Evolutionary conservation across 2,329 filamentous ascomycete species (phyloP).

Genomic region (Thielaviopsis populi): DNA sequence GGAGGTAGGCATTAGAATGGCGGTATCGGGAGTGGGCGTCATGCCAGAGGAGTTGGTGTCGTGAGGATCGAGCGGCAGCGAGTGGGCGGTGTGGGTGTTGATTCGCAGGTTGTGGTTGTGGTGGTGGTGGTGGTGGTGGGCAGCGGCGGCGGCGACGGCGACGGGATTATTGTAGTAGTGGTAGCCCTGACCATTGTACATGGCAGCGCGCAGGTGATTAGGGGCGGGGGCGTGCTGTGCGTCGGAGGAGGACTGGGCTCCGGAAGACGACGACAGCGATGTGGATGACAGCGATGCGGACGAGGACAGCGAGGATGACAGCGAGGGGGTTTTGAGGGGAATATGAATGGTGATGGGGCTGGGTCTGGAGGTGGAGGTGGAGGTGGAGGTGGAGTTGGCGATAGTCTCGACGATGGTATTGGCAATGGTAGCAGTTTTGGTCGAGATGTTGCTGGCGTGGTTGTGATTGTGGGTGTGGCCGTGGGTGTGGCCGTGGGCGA

Average conservation of each 20-base stretch:
- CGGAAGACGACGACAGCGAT: neutral
- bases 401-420: neutral
- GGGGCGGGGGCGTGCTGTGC: neutral
- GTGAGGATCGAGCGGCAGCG: constrained; percentile 7
- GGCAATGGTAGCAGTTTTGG: neutral
- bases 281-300: neutral
- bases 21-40: constrained; percentile 15
- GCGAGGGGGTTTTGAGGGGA: neutral
- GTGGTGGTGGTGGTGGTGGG: too few relatives aligned
- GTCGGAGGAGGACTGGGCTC: neutral
- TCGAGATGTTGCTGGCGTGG: neutral
- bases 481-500: neutral
- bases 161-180: constrained; percentile 12
- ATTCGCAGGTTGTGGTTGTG: constrained; percentile 14
- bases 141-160: too few relatives aligned
- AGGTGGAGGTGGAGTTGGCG: neutral
- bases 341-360: too few relatives aligned
- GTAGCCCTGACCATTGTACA: constrained; percentile 16
- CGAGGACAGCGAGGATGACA: neutral
- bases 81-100: constrained; percentile 12
- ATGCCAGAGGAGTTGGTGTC: constrained; percentile 8
- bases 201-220: constrained; percentile 5
- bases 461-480: neutral
- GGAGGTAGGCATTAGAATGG: constrained; percentile 15
- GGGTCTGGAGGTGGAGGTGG: neutral